Percentiles rank a stretch among this genome's conserved stretches.
phyloP scores from a whole-genome alignment of 2,329 filamentous ascomycete genomes.

The Paraphaeosphaeria minitans region DNA sequence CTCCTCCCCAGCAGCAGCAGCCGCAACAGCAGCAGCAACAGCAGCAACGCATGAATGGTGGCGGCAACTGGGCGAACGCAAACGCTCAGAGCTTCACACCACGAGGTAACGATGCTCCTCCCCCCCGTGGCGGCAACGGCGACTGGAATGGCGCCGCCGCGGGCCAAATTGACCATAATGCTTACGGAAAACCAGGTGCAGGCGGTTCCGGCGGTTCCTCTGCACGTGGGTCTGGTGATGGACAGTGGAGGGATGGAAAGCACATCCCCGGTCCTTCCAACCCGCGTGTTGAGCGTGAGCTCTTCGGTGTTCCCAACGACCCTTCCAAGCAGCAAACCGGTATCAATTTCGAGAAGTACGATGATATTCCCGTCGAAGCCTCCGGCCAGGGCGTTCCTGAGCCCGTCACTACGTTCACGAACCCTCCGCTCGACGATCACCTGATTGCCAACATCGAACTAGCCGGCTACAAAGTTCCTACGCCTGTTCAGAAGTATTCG shows the following conservation, averaged over 20 bases:
- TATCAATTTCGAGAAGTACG: constrained; percentile 99
- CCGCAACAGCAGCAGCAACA: too few species aligned
- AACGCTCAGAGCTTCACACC: constrained; percentile 64
- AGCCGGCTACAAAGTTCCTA: constrained; percentile 92
- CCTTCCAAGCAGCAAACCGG: constrained; percentile 94
- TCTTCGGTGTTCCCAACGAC: constrained; percentile 90
- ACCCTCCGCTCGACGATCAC: constrained; percentile 94
- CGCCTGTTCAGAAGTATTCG: constrained; percentile 98
- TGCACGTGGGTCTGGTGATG: constrained; percentile 86
- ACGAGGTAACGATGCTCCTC: constrained; percentile 45
- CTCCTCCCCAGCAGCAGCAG: constrained; percentile 17
- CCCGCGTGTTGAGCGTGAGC: constrained; percentile 88
- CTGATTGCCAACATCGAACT: constrained; percentile 91
- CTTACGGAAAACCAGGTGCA: constrained; percentile 61
- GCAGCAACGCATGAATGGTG: constrained; percentile 55
- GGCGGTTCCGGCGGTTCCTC: constrained; percentile 59
- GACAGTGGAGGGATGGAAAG: constrained; percentile 96
- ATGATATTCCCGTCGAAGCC: constrained; percentile 98
- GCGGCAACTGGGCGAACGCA: constrained; percentile 62
- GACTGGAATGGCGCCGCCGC: constrained; percentile 46
- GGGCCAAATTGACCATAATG: constrained; percentile 65
- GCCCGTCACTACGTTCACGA: constrained; percentile 86
- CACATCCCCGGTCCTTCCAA: constrained; percentile 90
- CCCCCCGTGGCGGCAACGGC: constrained; percentile 34
- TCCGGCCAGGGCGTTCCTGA: constrained; percentile 93